Base-by-base conservation (phyloP, 495 filamentous ascomycete species). In the Neurospora tetraspora region DNA sequence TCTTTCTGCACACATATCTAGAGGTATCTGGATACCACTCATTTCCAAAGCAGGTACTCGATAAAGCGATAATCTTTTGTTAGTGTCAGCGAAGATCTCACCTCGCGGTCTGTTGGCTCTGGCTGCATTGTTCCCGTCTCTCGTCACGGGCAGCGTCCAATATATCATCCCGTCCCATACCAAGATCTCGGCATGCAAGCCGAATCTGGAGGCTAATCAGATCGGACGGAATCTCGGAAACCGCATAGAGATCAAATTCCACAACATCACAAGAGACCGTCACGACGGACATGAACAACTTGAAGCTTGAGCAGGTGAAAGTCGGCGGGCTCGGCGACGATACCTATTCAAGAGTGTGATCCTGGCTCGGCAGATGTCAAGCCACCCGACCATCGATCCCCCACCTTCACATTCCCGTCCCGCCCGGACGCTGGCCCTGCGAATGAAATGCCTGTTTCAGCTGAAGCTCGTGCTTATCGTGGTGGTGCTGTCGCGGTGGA, bases 301-400 rank as follows among this genome's bases (percentile, higher is more conserved):
- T n/a, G n/a, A n/a, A 34, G 2, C 1, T 65, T 4, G 27, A 65
- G 70, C 70, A 65, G 43, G 31, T 65, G 2, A 37, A 71, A 8
- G 38, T 71, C 5, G 45, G 31, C 7, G 31, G 6, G 1, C 39
- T 72, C 71, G 39, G 70, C 71, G 20, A 73, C 14, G 38, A 61
- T 42, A n/a, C n/a, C n/a, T n/a, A 69, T 18, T 61, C 16, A 70
- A 31, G 68, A 12, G 43, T 65, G 70, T 70, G 61, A 75, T 72
- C 77, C 75, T 70, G 74, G 77, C 71, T 73, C 75, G 77, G 75
- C 76, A 78, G 76, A 75, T 80, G 72, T 71, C 71, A 74, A 73
- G 70, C 74, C 73, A 73, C 71, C 71, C 71, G 72, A 74, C 76
- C 71, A 40, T 73, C 69, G 39, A 65, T 71, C 47, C 68, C 59